Conservation (phyloP, 305 asterid genomes). For the Plantago rigida region DNA sequence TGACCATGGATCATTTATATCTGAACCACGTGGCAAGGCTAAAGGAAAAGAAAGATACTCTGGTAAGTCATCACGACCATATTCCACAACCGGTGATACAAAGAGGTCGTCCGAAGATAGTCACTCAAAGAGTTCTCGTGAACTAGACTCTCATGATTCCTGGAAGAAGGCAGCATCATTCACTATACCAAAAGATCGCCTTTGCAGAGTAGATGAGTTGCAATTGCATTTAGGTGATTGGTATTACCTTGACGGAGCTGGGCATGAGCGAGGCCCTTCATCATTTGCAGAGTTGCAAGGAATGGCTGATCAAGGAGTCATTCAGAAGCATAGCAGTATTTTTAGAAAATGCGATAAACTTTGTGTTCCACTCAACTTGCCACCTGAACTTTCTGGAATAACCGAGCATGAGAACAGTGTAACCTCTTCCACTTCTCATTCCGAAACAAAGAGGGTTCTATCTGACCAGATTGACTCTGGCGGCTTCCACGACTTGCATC, state of each 20-base stretch:
- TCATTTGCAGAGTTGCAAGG: constrained; percentile 67
- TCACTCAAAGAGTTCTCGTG: constrained; percentile 45
- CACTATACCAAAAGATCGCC: constrained; percentile 51
- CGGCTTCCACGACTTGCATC: constrained; percentile 65
- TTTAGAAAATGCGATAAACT: constrained; percentile 73
- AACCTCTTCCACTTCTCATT: constrained; percentile 21
- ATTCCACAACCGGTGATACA: constrained; percentile 48
- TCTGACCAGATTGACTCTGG: constrained; percentile 27
- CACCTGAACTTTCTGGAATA: constrained; percentile 33
- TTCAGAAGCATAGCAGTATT: constrained; percentile 68
- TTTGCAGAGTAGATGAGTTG: constrained; percentile 67
- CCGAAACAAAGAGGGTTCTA: not conserved
- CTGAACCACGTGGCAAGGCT: constrained; percentile 67
- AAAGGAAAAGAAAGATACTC: constrained; percentile 63
- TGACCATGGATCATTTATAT: constrained; percentile 79
- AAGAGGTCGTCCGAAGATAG: constrained; percentile 72
- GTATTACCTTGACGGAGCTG: constrained; percentile 95
- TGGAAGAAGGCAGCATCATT: constrained; percentile 38
- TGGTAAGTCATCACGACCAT: constrained; percentile 49
- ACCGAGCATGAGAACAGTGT: constrained; percentile 31
- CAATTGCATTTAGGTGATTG: constrained; percentile 78
- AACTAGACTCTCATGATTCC: constrained; percentile 47
- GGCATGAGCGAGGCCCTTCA: constrained; percentile 90
- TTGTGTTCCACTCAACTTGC: constrained; percentile 76
- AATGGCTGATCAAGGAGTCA: constrained; percentile 76